Evolutionary conservation across 805 yeast species (phyloP), one percentile per base, ranked within the genome.

Genomic region (Kodamaea lidongshanica): DNA sequence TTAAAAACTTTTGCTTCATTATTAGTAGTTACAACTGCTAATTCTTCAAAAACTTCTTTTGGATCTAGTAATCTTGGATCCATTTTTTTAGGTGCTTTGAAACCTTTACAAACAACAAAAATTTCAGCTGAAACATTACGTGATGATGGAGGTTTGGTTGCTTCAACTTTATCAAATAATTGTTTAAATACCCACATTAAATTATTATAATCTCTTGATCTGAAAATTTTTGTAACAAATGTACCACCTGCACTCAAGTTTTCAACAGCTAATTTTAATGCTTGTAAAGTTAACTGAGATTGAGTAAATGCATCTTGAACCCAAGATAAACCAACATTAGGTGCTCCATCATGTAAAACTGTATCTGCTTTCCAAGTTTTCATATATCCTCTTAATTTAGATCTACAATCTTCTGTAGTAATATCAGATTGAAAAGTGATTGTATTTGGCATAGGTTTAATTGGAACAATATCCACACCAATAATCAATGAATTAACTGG

Each of bases 301-400:
- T 92, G 99, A 2, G 97, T 86, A 62, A 85, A 92, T 1, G 99
- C 98, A 75, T 92, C 99, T 59, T 92, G 99, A 12, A 84, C 92
- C 99, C 99, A 92, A n/a, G 95, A 95, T 51, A 92, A 71, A 79
- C 99, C 99, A 47, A 92, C 97, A 52, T 92, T 92, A 17, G 99
- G 99, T 16, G 99, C 99, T 79, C 99, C 99, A 71, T 92, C 99
- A 61, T 92, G 98, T 52, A 92, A 65, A 12, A 92, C 97, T 0
- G 95, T 85, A 53, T 92, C 97, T 1, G 97, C 99, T 49, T 92
- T 92, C 96, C 97, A 92, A 1, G 97, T 88, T 57, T 92, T 92
- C 80, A 92, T 79, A 53, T 89, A 87, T 16, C 96, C 96, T 53
- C 97, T 76, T 40, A 92, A 70, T 56, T 76, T 86, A 25, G 96